Percentiles rank a stretch among this genome's conserved stretches.
These are phyloP conservation scores for Myxozyma mucilagina DNA, from an alignment of 805 yeast species.

Conservation along the genomic window DNA sequence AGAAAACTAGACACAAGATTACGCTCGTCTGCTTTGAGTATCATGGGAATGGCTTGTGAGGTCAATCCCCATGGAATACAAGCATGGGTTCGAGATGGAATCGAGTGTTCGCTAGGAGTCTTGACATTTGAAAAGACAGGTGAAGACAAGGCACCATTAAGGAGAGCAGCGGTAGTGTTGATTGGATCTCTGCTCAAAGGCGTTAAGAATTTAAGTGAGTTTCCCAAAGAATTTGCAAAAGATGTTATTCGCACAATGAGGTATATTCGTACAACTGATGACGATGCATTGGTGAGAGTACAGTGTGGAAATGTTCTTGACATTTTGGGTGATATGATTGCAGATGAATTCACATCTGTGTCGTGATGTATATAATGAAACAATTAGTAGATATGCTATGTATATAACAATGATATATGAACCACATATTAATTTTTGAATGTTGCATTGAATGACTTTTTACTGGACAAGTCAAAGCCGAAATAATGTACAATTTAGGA, in stretches of 20 bases:
- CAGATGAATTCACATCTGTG: conserved; percentile 14
- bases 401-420: not conserved
- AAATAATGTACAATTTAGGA: conserved; percentile 4
- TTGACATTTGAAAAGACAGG: conserved; percentile 57
- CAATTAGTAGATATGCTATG: not conserved
- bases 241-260: conserved; percentile 26
- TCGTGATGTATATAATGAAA: not conserved
- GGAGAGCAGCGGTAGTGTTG: conserved; percentile 74
- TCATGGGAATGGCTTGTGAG: conserved; percentile 71
- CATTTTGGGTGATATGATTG: conserved; percentile 29
- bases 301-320: conserved; percentile 36
- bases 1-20: conserved; percentile 53
- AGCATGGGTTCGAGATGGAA: conserved; percentile 52
- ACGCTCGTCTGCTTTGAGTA: conserved; percentile 83
- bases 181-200: conserved; percentile 43
- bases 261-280: conserved; percentile 34
- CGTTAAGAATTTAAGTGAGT: conserved; percentile 35
- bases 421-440: not conserved
- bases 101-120: conserved; percentile 79
- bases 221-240: conserved; percentile 36
- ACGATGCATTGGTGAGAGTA: conserved; percentile 39
- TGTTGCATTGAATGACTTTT: not conserved
- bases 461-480: not conserved
- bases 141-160: conserved; percentile 52
- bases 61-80: conserved; percentile 57